These are phyloP conservation scores for Botryosphaeria agaves DNA, from an alignment of 2,329 filamentous ascomycete species.

Conservation along the genomic window DNA sequence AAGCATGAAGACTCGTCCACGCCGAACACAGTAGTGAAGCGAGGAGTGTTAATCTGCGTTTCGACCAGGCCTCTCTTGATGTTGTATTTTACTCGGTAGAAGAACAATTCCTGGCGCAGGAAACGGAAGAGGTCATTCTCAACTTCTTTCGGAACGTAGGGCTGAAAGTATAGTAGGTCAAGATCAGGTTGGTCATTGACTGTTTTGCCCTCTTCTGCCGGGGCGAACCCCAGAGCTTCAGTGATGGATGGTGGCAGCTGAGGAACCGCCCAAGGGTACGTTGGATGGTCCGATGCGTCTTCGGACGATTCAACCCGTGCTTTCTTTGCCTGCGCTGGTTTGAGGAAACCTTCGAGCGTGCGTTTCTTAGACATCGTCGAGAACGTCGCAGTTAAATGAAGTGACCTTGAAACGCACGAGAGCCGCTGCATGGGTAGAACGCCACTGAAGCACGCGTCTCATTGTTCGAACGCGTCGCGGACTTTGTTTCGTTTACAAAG, in stretches of 20 bases:
- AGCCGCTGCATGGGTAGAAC: too few species aligned
- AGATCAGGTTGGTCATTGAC: slow-evolving; percentile 54
- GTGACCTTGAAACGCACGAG: too few species aligned
- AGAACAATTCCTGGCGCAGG: slow-evolving; percentile 52
- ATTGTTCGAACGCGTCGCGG: too few species aligned
- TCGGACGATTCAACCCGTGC: slow-evolving; percentile 14
- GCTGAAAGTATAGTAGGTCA: slow-evolving; percentile 59
- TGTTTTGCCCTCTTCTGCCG: slow-evolving; percentile 29
- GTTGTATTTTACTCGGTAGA: slow-evolving; percentile 58
- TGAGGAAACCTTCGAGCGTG: slow-evolving; percentile 55
- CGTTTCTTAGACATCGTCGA: slow-evolving; percentile 35
- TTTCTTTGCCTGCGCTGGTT: slow-evolving; percentile 26
- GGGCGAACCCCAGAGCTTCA: slow-evolving; percentile 22
- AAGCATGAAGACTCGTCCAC: slow-evolving; percentile 49
- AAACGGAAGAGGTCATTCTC: slow-evolving; percentile 49
- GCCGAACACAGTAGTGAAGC: slow-evolving; percentile 45
- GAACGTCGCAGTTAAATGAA: too few species aligned
- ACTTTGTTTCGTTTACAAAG: too few species aligned
- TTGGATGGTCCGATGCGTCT: slow-evolving; percentile 24
- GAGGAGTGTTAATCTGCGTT: slow-evolving; percentile 43
- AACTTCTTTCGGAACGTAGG: slow-evolving; percentile 44
- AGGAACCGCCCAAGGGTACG: slow-evolving; percentile 35
- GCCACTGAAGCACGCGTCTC: too few species aligned
- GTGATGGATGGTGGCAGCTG: slow-evolving; percentile 26
- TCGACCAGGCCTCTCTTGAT: slow-evolving; percentile 48